Conservation (phyloP, 2,329 filamentous ascomycete genomes). For the Pseudonectria buxi region DNA sequence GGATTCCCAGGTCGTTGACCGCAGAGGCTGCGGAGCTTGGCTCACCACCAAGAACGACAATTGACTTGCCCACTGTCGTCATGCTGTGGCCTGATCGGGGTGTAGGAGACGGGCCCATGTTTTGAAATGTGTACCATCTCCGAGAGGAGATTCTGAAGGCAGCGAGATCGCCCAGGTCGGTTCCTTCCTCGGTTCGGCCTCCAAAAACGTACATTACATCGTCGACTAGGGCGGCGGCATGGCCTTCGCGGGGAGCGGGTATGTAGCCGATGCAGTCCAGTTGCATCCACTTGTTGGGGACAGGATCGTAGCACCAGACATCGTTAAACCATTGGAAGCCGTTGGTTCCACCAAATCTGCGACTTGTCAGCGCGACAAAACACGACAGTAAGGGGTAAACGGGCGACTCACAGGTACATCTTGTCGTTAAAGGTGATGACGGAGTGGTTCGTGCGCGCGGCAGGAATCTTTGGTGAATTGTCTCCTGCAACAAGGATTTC, state of each 20-base stretch:
- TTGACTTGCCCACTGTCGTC: slow-evolving; percentile 88
- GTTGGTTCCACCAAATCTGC: slow-evolving; percentile 93
- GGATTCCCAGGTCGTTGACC: slow-evolving; percentile 76
- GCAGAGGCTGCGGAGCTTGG: slow-evolving; percentile 80
- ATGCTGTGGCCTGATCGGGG: slow-evolving; percentile 94
- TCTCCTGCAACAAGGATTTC: slow-evolving; percentile 73
- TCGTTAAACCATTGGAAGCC: slow-evolving; percentile 98
- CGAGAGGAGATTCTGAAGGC: slow-evolving; percentile 69
- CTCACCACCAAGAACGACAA: slow-evolving; percentile 89
- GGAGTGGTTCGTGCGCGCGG: slow-evolving; percentile 89
- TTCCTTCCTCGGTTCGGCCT: slow-evolving; percentile 86
- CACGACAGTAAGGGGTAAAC: neutral
- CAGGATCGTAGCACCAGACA: slow-evolving; percentile 91
- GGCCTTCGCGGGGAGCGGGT: slow-evolving; percentile 85
- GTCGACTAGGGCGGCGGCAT: slow-evolving; percentile 86
- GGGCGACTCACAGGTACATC: slow-evolving; percentile 70
- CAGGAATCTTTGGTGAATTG: slow-evolving; percentile 56
- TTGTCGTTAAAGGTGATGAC: slow-evolving; percentile 89
- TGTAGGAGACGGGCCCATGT: slow-evolving; percentile 95
- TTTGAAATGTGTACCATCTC: slow-evolving; percentile 98
- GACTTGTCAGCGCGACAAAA: slow-evolving; percentile 7
- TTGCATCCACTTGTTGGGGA: slow-evolving; percentile 75
- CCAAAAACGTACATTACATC: slow-evolving; percentile 99
- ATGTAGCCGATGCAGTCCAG: slow-evolving; percentile 98
- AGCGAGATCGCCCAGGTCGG: slow-evolving; percentile 86